Percentiles rank a stretch among this genome's conserved stretches.
Conservation (phyloP, 441 rosid species). For the Hura crepitans region DNA sequence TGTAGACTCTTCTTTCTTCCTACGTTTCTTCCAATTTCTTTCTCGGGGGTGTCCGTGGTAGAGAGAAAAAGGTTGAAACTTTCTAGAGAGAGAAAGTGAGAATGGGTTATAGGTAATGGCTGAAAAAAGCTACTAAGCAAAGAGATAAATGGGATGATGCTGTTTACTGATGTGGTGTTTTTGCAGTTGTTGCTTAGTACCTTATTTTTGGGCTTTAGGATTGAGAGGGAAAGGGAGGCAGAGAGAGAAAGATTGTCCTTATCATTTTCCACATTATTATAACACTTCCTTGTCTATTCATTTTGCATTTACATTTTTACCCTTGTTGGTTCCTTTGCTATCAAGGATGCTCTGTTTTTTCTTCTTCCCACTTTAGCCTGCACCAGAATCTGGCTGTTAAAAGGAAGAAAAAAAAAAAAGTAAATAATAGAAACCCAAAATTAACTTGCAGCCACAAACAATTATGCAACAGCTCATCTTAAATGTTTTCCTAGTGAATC, state of each 20-base stretch:
- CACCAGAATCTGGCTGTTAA: constrained; percentile 8
- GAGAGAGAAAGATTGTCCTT: constrained; percentile 3
- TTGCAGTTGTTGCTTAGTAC: constrained; percentile 11
- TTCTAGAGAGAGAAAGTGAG: constrained; percentile 9
- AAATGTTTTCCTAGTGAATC: not conserved
- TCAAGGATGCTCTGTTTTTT: not conserved
- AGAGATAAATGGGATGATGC: constrained; percentile 31
- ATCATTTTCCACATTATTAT: constrained; percentile 9
- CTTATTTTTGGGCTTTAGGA: constrained; percentile 32
- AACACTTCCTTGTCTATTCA: not conserved
- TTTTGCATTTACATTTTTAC: constrained; percentile 16
- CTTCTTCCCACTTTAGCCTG: constrained; percentile 8
- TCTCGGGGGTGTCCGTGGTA: constrained; percentile 15
- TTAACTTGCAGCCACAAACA: constrained; percentile 18
- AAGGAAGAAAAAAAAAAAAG: no score
- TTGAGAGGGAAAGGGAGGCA: constrained; percentile 14
- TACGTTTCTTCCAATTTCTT: constrained; percentile 26
- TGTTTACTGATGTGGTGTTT: constrained; percentile 30
- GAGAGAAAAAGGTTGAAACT: constrained; percentile 10
- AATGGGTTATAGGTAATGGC: not conserved
- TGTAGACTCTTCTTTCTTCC: constrained; percentile 37
- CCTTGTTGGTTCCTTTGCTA: constrained; percentile 8
- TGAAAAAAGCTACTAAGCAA: constrained; percentile 24
- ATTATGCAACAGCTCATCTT: not conserved
- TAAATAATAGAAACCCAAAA: constrained; percentile 10